These are phyloP conservation scores for Malus sylvestris DNA, from an alignment of 306 rosid genomes.

Conservation along the genomic window DNA sequence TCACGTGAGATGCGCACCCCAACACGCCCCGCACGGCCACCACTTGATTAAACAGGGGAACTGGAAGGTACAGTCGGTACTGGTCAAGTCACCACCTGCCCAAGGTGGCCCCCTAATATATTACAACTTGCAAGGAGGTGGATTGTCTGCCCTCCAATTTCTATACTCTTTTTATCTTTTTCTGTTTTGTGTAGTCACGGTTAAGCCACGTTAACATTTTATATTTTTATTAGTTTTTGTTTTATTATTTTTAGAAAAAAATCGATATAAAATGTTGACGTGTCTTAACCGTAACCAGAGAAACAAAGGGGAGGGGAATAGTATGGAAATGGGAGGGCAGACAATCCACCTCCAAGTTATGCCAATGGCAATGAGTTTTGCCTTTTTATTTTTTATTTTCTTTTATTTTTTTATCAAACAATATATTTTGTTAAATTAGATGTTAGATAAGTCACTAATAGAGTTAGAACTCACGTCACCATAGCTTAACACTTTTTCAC, in stretches of 20 bases:
- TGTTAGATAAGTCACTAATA: rapidly evolving
- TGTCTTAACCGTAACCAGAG: too few species aligned
- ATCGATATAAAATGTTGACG: too few species aligned
- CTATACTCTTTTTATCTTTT: rapidly evolving
- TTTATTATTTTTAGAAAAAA: too few species aligned
- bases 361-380: not conserved
- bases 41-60: not conserved
- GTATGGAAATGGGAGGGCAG: too few species aligned
- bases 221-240: too few species aligned
- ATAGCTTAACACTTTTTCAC: rapidly evolving
- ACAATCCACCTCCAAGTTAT: too few species aligned
- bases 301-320: too few species aligned
- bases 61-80: not conserved
- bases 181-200: too few species aligned
- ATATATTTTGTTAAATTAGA: too few species aligned
- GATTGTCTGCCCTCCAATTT: too few species aligned
- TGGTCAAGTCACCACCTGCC: not conserved
- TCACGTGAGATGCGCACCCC: constrained; percentile 18
- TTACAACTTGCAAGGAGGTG: not conserved
- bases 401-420: too few species aligned
- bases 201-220: too few species aligned
- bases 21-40: not conserved
- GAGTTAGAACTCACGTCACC: rapidly evolving
- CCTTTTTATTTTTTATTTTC: not conserved
- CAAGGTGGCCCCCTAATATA: not conserved